Percentiles rank a stretch among this genome's conserved stretches.
Evolutionary conservation across 2,329 filamentous ascomycete genomes (phyloP).

Genomic region (Raffaelea deltoideospora): DNA sequence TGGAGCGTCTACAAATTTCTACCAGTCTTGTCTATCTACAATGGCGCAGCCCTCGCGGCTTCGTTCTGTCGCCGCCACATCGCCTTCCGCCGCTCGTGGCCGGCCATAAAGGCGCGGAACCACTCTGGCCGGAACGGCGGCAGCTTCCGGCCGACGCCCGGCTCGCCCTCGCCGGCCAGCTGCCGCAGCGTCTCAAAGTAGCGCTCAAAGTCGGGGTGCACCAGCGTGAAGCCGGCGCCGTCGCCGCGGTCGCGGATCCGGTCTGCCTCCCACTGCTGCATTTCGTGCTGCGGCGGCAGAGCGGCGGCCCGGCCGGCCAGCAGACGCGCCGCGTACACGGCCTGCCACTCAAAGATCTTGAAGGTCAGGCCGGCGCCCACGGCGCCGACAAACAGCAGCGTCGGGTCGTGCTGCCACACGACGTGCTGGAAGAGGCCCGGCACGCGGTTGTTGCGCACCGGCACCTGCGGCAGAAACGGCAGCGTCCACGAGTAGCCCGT

Average conservation of each 20-base stretch:
- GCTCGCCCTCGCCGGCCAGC: slow-evolving; percentile 26
- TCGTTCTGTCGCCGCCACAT: slow-evolving; percentile 6
- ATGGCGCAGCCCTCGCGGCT: neutral
- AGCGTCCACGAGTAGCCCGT: slow-evolving; percentile 52
- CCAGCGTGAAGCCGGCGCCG: slow-evolving; percentile 36
- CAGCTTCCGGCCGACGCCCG: neutral
- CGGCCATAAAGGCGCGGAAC: slow-evolving; percentile 5
- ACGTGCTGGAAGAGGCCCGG: slow-evolving; percentile 42
- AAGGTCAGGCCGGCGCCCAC: slow-evolving; percentile 46
- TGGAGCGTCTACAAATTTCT: too few relatives aligned
- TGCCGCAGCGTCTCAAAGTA: slow-evolving; percentile 44
- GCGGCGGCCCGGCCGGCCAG: slow-evolving; percentile 33
- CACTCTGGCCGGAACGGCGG: slow-evolving; percentile 4
- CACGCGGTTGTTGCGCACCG: slow-evolving; percentile 37
- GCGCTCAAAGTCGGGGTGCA: slow-evolving; percentile 47
- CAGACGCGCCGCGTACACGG: slow-evolving; percentile 43
- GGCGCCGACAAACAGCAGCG: slow-evolving; percentile 42
- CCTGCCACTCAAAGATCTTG: slow-evolving; percentile 55
- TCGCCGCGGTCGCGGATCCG: slow-evolving; percentile 39
- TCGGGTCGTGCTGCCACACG: slow-evolving; percentile 37
- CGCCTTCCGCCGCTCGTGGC: slow-evolving; percentile 5
- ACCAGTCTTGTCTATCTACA: neutral
- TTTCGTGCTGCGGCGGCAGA: slow-evolving; percentile 32
- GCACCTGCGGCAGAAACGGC: slow-evolving; percentile 40
- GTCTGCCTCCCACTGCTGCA: slow-evolving; percentile 40